A percentile compares a stretch with the other conserved stretches of the same genome.
Evolutionary conservation across 192 early-diverging fungal species (phyloP).

Genomic region (Dissophora ornata): DNA sequence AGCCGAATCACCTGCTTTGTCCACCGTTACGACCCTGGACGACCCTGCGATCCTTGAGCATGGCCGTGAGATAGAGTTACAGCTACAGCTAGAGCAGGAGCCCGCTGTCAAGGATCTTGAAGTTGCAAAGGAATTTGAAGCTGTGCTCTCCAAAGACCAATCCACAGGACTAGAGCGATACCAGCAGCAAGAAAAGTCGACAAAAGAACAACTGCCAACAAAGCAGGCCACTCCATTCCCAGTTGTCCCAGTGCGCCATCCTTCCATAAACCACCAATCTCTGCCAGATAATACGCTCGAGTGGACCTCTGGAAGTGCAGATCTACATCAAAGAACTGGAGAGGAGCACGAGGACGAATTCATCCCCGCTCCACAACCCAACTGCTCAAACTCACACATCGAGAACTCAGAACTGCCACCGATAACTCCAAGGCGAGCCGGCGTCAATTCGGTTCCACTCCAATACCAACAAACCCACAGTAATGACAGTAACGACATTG

Average conservation of each 20-base stretch:
- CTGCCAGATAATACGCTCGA: not conserved
- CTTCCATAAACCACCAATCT: too few species aligned
- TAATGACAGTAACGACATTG: not conserved
- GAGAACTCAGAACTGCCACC: too few species aligned
- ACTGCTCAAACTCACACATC: not conserved
- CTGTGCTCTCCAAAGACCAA: too few species aligned
- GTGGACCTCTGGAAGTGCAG: too few species aligned
- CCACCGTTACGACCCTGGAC: slow-evolving; percentile 24
- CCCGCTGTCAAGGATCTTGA: not conserved
- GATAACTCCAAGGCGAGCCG: too few species aligned
- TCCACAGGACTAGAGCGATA: too few species aligned
- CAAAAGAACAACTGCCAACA: too few species aligned
- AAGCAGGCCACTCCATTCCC: not conserved
- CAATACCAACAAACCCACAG: not conserved
- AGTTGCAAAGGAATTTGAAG: not conserved
- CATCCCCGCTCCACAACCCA: not conserved
- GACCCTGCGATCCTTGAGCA: not conserved
- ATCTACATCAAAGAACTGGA: too few species aligned
- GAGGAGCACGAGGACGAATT: not conserved
- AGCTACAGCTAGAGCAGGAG: not conserved
- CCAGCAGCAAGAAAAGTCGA: too few species aligned
- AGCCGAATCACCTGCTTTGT: slow-evolving; percentile 16
- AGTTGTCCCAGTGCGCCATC: too few species aligned
- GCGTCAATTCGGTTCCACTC: too few species aligned
- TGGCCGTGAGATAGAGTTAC: not conserved